Evolutionary conservation across 169 alveolate species (phyloP).

Genomic region (Hammondia hammondi): DNA sequence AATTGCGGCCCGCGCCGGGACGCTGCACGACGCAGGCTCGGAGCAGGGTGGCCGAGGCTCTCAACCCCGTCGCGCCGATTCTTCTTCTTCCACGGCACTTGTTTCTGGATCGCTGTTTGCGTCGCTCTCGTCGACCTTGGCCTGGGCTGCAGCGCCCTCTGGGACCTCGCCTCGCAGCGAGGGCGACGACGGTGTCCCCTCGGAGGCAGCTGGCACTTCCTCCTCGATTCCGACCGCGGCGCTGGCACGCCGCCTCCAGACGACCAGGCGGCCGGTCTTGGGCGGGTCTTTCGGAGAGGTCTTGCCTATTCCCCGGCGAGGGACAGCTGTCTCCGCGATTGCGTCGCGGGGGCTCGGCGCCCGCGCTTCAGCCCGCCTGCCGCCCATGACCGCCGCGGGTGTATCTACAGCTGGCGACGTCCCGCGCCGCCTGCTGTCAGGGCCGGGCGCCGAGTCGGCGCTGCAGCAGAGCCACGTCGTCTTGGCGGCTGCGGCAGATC

Average conservation of each 20-base stretch:
- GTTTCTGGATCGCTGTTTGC: not conserved
- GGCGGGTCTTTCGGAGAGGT: not conserved
- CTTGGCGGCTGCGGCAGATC: not conserved
- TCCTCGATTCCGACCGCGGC: not conserved
- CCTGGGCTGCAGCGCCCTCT: slow-evolving; percentile 10
- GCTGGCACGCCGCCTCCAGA: not conserved
- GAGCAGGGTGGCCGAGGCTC: not conserved
- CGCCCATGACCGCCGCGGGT: not conserved
- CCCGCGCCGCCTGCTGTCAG: not conserved
- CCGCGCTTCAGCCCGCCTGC: not conserved
- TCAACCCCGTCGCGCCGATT: not conserved
- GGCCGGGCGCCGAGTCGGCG: not conserved
- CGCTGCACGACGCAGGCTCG: not conserved
- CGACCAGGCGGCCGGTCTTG: not conserved
- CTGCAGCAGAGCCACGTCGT: slow-evolving; percentile 7
- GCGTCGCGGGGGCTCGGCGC: not conserved
- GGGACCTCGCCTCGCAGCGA: not conserved
- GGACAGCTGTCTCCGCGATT: not conserved
- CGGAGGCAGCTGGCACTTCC: not conserved
- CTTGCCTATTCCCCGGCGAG: not conserved
- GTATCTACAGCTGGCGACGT: not conserved
- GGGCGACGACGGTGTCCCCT: not conserved
- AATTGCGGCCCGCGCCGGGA: not conserved
- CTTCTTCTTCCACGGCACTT: not conserved
- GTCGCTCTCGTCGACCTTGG: not conserved